These are phyloP conservation scores for Globisporangium barbulae DNA, from an alignment of 352 stramenopile species.

Conservation along the genomic window DNA sequence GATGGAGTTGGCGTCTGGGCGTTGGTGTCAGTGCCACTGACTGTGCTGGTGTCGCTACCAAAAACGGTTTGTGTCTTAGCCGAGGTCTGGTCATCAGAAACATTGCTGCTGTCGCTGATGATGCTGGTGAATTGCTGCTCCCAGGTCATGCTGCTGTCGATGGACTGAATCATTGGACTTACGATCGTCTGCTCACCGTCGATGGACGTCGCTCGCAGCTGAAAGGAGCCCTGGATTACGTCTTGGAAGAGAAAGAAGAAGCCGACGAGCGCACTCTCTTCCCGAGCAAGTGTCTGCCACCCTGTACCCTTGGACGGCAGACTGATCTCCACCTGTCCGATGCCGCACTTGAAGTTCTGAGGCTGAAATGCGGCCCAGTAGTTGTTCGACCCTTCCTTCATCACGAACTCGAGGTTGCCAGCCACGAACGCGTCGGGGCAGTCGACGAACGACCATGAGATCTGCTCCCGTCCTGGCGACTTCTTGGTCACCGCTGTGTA, in stretches of 20 bases:
- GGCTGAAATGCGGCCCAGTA: constrained; percentile 16
- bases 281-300: constrained; percentile 6
- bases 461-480: neutral
- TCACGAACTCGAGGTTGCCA: constrained; percentile 13
- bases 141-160: neutral
- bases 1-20: too few species aligned
- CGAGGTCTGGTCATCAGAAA: neutral
- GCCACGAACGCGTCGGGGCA: constrained; percentile 10
- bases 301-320: neutral
- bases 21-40: neutral
- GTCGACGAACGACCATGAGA: constrained; percentile 16
- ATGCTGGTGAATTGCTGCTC: constrained; percentile 1
- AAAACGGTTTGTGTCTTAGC: neutral
- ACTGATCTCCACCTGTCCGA: constrained; percentile 13
- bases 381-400: constrained; percentile 15
- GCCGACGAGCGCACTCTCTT: constrained; percentile 3
- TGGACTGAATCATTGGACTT: neutral
- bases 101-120: neutral
- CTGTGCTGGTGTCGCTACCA: neutral
- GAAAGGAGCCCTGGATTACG: neutral
- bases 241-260: constrained; percentile 11
- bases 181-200: neutral
- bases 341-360: constrained; percentile 15
- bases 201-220: constrained; percentile 3
- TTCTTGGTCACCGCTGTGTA: constrained; percentile 7